Evolutionary conservation across 2,329 filamentous ascomycete genomes (phyloP).

Genomic region (Emmonsiellopsis sp.): DNA sequence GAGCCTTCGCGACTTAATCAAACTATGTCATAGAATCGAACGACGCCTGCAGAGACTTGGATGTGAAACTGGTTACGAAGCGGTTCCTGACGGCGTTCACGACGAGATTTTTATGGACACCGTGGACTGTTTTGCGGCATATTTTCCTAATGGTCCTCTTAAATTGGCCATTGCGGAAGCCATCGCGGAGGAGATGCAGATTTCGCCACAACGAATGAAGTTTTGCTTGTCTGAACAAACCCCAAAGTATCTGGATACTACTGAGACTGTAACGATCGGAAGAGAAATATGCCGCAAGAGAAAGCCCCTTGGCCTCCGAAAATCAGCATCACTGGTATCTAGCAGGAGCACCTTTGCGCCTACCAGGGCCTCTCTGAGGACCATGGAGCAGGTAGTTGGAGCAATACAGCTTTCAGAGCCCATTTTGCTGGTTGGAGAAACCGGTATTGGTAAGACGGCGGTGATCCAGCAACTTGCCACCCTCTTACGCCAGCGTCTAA

Average conservation of each 20-base stretch:
- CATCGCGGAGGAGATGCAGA: conserved; percentile 79
- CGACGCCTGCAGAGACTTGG: conserved; percentile 51
- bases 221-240: conserved; percentile 68
- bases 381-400: conserved; percentile 81
- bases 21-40: conserved; percentile 75
- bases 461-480: conserved; percentile 87
- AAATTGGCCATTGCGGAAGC: conserved; percentile 46
- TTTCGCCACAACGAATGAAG: conserved; percentile 71
- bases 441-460: conserved; percentile 95
- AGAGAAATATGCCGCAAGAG: conserved; percentile 52
- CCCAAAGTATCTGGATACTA: conserved; percentile 57
- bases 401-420: conserved; percentile 80
- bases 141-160: conserved; percentile 57
- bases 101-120: conserved; percentile 91
- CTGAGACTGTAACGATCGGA: conserved; percentile 54
- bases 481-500: conserved; percentile 73
- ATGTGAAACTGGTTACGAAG: conserved; percentile 58
- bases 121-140: conserved; percentile 83
- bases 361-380: conserved; percentile 71
- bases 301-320: conserved; percentile 42
- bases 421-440: conserved; percentile 92
- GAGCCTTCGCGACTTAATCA: conserved; percentile 72
- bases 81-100: conserved; percentile 60
- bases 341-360: conserved; percentile 61
- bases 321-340: conserved; percentile 36